Conservation (phyloP, 225 moss, liverwort and hornwort genomes). For the Marchantia polymorpha region DNA sequence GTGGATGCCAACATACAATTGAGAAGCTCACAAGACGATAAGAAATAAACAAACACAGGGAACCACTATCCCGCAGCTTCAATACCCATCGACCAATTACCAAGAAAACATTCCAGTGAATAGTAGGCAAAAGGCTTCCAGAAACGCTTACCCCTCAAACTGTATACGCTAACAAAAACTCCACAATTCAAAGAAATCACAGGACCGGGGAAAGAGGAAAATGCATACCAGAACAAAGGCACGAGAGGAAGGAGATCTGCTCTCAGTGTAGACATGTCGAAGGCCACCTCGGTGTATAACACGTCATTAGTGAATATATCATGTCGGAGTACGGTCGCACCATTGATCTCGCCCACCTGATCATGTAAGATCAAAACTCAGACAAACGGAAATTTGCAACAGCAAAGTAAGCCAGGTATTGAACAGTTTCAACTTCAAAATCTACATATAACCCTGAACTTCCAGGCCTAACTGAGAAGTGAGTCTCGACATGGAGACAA, state of each 20-base stretch:
- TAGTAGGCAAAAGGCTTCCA: not conserved
- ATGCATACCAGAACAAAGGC: conserved; percentile 86
- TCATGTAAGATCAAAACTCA: not conserved
- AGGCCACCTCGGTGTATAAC: conserved; percentile 85
- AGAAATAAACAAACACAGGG: not conserved
- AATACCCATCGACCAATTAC: not conserved
- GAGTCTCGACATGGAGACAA: not conserved
- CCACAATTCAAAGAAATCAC: too few species aligned
- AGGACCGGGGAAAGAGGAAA: not conserved
- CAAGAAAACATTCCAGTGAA: not conserved
- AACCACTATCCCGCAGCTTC: not conserved
- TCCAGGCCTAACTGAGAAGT: too few species aligned
- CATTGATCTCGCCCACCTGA: conserved; percentile 81
- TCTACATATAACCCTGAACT: too few species aligned
- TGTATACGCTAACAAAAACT: too few species aligned
- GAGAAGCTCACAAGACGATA: not conserved
- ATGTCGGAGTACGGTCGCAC: conserved; percentile 73
- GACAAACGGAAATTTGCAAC: not conserved
- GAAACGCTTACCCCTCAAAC: not conserved
- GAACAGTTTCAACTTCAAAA: too few species aligned
- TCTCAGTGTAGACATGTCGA: conserved; percentile 83
- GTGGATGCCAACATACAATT: not conserved
- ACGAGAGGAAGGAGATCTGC: conserved; percentile 87
- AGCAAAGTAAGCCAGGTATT: not conserved
- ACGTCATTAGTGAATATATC: conserved; percentile 97